Percentiles rank a stretch among this genome's conserved stretches.
phyloP scores from a whole-genome alignment of 1,139 yeast genomes.

The Candida dubliniensis region DNA sequence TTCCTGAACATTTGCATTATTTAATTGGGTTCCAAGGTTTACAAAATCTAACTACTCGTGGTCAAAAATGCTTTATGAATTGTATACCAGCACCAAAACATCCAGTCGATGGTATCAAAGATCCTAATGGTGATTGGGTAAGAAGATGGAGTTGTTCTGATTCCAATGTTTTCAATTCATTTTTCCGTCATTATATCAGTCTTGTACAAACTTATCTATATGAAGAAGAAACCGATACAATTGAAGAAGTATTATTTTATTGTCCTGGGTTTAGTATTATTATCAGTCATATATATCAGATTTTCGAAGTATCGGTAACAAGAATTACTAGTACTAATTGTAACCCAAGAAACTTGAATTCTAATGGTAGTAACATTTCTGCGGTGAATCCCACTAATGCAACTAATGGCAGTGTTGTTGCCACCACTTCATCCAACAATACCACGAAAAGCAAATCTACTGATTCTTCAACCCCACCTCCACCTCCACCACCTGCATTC shows the following conservation, averaged over 20 bases:
- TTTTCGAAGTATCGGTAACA: constrained; percentile 34
- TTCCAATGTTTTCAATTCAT: constrained; percentile 72
- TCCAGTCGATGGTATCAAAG: constrained; percentile 57
- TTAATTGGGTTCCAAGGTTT: constrained; percentile 40
- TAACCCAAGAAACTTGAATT: constrained; percentile 15
- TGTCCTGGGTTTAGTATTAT: constrained; percentile 41
- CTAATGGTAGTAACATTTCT: not conserved
- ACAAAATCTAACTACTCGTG: constrained; percentile 17
- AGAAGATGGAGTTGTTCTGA: constrained; percentile 50
- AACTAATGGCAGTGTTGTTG: not conserved
- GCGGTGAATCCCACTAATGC: not conserved
- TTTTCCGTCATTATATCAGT: constrained; percentile 64
- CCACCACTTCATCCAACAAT: not conserved
- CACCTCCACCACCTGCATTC: constrained; percentile 12
- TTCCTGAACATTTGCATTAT: constrained; percentile 42
- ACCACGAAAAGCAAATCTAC: constrained; percentile 1
- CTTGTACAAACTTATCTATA: constrained; percentile 17
- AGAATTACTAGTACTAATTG: constrained; percentile 23
- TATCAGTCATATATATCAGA: constrained; percentile 39
- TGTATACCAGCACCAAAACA: constrained; percentile 50
- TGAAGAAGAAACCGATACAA: constrained; percentile 1
- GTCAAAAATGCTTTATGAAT: constrained; percentile 31
- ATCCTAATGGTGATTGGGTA: constrained; percentile 70
- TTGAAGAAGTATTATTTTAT: constrained; percentile 13
- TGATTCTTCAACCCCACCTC: constrained; percentile 1